Evolutionary conservation across 495 filamentous ascomycete genomes (phyloP).

Genomic region (Hypoxylon rickii): DNA sequence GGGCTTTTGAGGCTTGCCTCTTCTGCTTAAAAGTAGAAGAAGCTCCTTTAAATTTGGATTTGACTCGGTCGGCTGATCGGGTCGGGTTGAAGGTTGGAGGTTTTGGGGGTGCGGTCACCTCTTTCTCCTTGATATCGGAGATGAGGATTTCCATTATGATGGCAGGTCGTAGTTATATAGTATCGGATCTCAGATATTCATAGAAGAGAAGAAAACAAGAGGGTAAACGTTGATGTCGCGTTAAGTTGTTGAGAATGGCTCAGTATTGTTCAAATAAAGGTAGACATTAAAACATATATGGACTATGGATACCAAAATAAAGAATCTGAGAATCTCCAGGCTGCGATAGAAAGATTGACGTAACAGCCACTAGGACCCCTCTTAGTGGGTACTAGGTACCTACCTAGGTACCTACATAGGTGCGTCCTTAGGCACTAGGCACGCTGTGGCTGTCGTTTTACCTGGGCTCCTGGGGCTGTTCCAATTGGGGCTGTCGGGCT

Average conservation of each 20-base stretch:
- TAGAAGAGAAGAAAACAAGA: neutral
- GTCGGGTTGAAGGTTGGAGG: conserved; percentile 68
- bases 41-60: no score
- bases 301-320: no score
- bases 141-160: conserved; percentile 60
- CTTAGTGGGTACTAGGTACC: neutral
- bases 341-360: conserved; percentile 22
- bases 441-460: conserved; percentile 19
- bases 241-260: neutral
- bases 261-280: neutral
- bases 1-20: conserved; percentile 40
- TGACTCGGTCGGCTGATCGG: no score
- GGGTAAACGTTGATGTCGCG: neutral
- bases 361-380: conserved; percentile 18
- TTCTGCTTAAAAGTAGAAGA: conserved; percentile 81
- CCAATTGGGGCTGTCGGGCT: no score
- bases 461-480: no score
- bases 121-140: conserved; percentile 78
- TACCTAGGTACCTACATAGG: neutral
- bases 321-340: no score
- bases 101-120: conserved; percentile 54
- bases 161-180: neutral
- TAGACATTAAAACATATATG: conserved; percentile 2
- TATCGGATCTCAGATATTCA: neutral
- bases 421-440: no score